phyloP scores from a whole-genome alignment of 2,329 filamentous ascomycete genomes.

The Elsinoe fawcettii region DNA sequence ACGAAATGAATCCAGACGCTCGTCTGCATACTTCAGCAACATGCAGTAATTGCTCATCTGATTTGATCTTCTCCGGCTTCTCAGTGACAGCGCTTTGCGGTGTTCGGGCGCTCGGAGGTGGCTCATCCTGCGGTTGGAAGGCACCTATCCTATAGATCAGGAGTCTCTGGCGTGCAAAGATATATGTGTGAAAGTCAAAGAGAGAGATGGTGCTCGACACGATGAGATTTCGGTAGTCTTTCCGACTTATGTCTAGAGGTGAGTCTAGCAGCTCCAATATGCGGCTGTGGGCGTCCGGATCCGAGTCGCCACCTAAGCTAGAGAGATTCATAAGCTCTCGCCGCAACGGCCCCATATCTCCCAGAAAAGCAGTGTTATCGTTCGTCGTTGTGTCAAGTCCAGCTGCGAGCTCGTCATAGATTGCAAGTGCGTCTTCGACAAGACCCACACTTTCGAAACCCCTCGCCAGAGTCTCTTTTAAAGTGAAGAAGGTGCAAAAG shows the following conservation, averaged over 20 bases:
- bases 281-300: not conserved
- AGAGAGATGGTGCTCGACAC: constrained; percentile 90
- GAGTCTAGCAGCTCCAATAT: constrained; percentile 24
- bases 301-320: not conserved
- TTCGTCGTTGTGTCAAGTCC: constrained; percentile 76
- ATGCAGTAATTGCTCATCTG: constrained; percentile 62
- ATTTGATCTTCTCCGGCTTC: constrained; percentile 24
- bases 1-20: constrained; percentile 74
- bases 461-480: constrained; percentile 88
- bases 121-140: constrained; percentile 25
- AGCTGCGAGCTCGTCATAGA: constrained; percentile 87
- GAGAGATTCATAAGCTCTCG: constrained; percentile 6
- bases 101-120: not conserved
- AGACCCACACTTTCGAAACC: constrained; percentile 95
- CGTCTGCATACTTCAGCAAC: constrained; percentile 82
- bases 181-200: constrained; percentile 90
- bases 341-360: constrained; percentile 14
- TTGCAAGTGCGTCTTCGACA: constrained; percentile 87
- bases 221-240: constrained; percentile 85
- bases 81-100: constrained; percentile 1
- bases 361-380: constrained; percentile 49
- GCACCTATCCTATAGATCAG: constrained; percentile 79
- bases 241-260: constrained; percentile 42
- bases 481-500: constrained; percentile 97
- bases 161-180: constrained; percentile 82